A percentile compares a stretch with the other conserved stretches of the same genome.
Evolutionary conservation across 805 yeast genomes (phyloP).

Genomic region (Lipomyces oligophaga): DNA sequence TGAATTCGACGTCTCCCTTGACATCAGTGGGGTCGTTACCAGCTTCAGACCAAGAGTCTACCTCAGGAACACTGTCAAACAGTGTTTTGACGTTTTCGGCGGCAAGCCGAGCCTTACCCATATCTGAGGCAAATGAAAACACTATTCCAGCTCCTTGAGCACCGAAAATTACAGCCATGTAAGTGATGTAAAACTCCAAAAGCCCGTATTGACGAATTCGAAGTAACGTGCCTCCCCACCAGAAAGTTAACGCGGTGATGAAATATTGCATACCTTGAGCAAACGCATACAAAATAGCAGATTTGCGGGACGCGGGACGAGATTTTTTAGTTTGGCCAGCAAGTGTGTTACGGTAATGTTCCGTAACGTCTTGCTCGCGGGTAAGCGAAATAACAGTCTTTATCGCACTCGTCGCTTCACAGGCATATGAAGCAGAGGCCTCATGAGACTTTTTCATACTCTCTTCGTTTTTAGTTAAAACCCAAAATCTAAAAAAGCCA

Average conservation of each 20-base stretch:
- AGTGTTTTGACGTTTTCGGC: conserved; percentile 37
- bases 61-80: conserved; percentile 37
- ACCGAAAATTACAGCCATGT: conserved; percentile 42
- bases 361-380: conserved; percentile 41
- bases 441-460: conserved; percentile 41
- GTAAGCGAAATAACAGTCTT: conserved; percentile 44
- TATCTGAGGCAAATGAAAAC: conserved; percentile 44
- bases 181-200: conserved; percentile 42
- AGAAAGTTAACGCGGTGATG: conserved; percentile 44
- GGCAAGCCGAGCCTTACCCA: conserved; percentile 44
- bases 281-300: conserved; percentile 39
- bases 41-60: conserved; percentile 37
- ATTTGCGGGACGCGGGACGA: conserved; percentile 27
- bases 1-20: conserved; percentile 56
- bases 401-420: conserved; percentile 41
- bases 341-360: conserved; percentile 32
- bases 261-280: conserved; percentile 44
- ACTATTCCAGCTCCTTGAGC: conserved; percentile 44
- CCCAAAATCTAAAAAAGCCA: conserved; percentile 42
- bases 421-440: conserved; percentile 41
- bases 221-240: conserved; percentile 43
- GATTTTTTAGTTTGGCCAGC: conserved; percentile 36
- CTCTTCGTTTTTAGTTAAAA: conserved; percentile 38
- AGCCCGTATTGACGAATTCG: conserved; percentile 35
- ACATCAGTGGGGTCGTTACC: conserved; percentile 33